Conservation (phyloP, 1,284 basidiomycete genomes). For the Malassezia sympodialis region DNA sequence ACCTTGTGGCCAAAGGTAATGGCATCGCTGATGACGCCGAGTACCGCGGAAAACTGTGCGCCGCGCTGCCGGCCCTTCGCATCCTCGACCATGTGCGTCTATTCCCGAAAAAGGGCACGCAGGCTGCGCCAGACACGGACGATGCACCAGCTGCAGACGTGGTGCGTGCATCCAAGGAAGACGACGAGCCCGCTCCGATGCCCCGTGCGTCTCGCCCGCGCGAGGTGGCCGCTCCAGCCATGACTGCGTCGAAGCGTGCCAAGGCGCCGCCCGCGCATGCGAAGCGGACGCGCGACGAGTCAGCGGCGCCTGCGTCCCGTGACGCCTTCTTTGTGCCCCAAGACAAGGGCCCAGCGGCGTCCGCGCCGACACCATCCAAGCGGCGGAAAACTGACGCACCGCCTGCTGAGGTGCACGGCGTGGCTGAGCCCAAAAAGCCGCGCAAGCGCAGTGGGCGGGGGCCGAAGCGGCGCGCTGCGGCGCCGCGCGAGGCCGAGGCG, state of each 20-base stretch:
- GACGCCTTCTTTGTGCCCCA: background rate
- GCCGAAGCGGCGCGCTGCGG: background rate
- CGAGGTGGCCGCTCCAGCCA: background rate
- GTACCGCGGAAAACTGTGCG: conserved; percentile 24
- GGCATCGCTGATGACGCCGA: conserved; percentile 18
- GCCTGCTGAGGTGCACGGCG: background rate
- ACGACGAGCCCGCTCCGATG: background rate
- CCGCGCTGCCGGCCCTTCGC: conserved; percentile 20
- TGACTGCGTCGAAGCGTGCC: background rate
- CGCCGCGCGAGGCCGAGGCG: too few relatives aligned
- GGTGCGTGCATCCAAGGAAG: background rate
- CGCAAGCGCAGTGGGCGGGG: conserved; percentile 18
- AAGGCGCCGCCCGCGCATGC: background rate
- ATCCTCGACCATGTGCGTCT: conserved; percentile 31
- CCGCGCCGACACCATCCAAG: background rate
- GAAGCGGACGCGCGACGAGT: background rate
- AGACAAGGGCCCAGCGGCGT: background rate
- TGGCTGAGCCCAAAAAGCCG: conserved; percentile 7
- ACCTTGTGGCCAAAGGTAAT: conserved; percentile 33
- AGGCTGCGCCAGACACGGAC: background rate
- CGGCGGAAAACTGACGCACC: background rate
- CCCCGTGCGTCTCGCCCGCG: too few relatives aligned
- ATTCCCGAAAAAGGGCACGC: conserved; percentile 10
- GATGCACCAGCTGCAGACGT: background rate
- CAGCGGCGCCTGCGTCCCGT: background rate